Conservation (phyloP, 805 yeast species). For the Candida ascalaphidarum region DNA sequence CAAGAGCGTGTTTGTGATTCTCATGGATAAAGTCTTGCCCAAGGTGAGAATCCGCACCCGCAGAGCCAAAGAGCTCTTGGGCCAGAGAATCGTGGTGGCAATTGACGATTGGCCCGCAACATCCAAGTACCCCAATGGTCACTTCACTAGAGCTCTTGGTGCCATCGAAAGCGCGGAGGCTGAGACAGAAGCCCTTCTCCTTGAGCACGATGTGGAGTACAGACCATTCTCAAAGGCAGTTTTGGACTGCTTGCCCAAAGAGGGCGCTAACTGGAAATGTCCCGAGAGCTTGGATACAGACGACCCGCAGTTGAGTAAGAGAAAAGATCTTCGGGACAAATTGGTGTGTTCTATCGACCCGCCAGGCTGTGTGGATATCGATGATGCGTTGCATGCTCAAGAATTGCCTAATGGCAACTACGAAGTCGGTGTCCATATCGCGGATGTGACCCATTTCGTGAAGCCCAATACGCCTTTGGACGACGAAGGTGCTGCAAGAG, state of each 20-base stretch:
- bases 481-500: slow-evolving; percentile 93
- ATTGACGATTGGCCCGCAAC: slow-evolving; percentile 87
- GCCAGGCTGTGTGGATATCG: slow-evolving; percentile 96
- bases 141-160: slow-evolving; percentile 84
- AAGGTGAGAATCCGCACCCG: slow-evolving; percentile 81
- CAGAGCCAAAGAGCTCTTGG: slow-evolving; percentile 72
- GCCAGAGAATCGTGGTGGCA: slow-evolving; percentile 85
- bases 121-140: slow-evolving; percentile 88
- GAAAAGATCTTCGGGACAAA: slow-evolving; percentile 83
- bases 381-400: slow-evolving; percentile 91
- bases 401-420: slow-evolving; percentile 83
- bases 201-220: slow-evolving; percentile 95
- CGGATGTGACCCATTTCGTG: slow-evolving; percentile 97
- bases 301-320: slow-evolving; percentile 47
- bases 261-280: slow-evolving; percentile 90
- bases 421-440: slow-evolving; percentile 98
- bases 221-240: slow-evolving; percentile 93
- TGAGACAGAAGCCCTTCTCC: slow-evolving; percentile 87
- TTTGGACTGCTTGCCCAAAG: slow-evolving; percentile 82
- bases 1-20: slow-evolving; percentile 71
- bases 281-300: slow-evolving; percentile 53
- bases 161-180: slow-evolving; percentile 88
- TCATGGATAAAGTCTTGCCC: slow-evolving; percentile 88
- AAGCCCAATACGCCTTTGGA: slow-evolving; percentile 88
- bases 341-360: slow-evolving; percentile 96